Conservation (phyloP, 1,284 basidiomycete genomes). For the Leucoagaricus sp. region DNA sequence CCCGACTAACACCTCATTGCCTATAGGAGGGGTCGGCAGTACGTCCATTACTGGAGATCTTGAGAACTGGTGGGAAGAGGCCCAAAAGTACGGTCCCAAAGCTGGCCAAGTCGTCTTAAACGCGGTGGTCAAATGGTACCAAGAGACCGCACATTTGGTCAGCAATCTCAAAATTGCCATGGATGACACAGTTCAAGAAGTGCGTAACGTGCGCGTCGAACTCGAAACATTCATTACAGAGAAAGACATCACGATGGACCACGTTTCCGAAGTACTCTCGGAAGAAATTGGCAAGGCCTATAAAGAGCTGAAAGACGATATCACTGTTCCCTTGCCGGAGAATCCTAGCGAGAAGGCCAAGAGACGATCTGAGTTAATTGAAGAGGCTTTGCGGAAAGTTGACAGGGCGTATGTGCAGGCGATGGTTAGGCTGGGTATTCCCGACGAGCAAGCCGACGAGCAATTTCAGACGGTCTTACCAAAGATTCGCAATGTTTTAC, state of each 20-base stretch:
- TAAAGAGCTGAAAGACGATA: slow-evolving; percentile 20
- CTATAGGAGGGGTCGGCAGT: background rate
- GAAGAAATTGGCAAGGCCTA: slow-evolving; percentile 21
- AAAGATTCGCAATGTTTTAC: slow-evolving; percentile 21
- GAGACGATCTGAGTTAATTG: slow-evolving; percentile 20
- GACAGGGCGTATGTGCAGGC: slow-evolving; percentile 24
- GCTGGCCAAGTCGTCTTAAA: background rate
- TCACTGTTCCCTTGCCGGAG: slow-evolving; percentile 25
- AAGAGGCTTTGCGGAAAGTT: slow-evolving; percentile 22
- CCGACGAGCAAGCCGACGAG: slow-evolving; percentile 21
- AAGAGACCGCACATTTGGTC: background rate
- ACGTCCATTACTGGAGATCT: background rate
- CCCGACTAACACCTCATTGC: background rate
- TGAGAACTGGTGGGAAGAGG: background rate
- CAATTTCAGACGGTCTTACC: slow-evolving; percentile 23
- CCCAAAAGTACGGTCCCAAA: background rate
- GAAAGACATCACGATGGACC: slow-evolving; percentile 15
- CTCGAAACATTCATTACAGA: background rate
- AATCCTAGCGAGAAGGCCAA: slow-evolving; percentile 25
- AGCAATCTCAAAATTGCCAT: background rate
- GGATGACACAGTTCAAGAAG: background rate
- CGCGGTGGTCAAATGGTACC: background rate
- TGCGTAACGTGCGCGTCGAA: background rate
- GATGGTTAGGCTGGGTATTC: slow-evolving; percentile 18
- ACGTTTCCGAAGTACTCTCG: slow-evolving; percentile 21